Evolutionary conservation across 306 rosid genomes (phyloP), one percentile per base, ranked within the genome.

Genomic region (Trichosanthes truncata): DNA sequence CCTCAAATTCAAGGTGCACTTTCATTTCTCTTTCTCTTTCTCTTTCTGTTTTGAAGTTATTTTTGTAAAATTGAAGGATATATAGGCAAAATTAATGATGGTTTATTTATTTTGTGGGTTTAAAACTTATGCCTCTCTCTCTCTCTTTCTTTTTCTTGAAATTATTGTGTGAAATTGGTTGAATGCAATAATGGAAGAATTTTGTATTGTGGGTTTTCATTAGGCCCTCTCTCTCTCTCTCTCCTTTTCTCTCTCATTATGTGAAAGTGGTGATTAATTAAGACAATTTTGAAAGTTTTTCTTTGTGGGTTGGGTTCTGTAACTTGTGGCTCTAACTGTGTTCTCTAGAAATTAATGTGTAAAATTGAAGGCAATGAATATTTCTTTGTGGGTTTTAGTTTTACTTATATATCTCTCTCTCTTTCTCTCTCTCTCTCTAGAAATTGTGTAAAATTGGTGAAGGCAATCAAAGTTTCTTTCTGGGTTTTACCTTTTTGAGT

Each of bases 1-100:
- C 83, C 86, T 89, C 96, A 23, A 84, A 84, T 89, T 63, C 92
- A 85, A 93, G 97, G 98, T 92, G 84, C 81, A 85, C 46, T 20
- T 51, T 41, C 81, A 26, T 53, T 7, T 55, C 63, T 81, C 79
- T 79, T 76, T 62, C 38, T 69, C 80, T 80, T 53, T 81, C 76
- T 79, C 72, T n/a, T n/a, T 55, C 36, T 67, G 69, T 75, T 31
- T 74, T 18, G 9, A 40, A 7, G 12, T 33, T 33, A 9, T 40
- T 31, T 8, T 43, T 46, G 46, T 21, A 69, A 40, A 40, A 66
- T 41, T 43, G 12, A 48, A 48, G 52, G 52, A 4, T 13, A 11
- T 48, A 45, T 13, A 48, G 5, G 4, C 52, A 48, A 48, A 48
- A 11, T 48, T 48, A 68, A 17, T 33, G 41, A 14, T 33, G 11